Conservation (phyloP, 1,139 yeast species). For the Yamadazyma trypodendri region DNA sequence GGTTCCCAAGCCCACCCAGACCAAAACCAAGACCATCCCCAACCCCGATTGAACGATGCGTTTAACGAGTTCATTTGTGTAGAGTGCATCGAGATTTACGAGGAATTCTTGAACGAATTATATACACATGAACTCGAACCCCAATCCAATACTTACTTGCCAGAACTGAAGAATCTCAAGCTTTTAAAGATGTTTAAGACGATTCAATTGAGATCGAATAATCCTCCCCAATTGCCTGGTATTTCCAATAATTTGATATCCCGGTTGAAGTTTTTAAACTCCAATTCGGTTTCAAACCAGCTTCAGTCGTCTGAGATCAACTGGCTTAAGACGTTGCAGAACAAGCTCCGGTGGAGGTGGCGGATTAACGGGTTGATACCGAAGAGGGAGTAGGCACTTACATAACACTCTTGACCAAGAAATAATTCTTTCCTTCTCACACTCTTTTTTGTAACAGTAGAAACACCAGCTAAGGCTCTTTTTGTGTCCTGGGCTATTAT, state of each 20-base stretch:
- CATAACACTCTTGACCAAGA: too few relatives aligned
- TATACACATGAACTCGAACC: constrained; percentile 10
- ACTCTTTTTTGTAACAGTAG: too few relatives aligned
- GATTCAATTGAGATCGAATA: constrained; percentile 20
- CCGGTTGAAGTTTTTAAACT: constrained; percentile 23
- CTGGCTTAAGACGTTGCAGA: constrained; percentile 29
- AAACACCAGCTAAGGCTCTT: too few relatives aligned
- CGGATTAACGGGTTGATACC: constrained; percentile 24
- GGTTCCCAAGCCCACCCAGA: constrained; percentile 5
- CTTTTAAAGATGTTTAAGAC: constrained; percentile 24
- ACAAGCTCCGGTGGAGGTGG: constrained; percentile 35
- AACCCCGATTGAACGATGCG: constrained; percentile 8
- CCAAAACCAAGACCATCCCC: neutral
- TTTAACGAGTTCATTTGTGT: constrained; percentile 62
- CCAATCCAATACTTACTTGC: neutral
- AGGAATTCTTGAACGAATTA: constrained; percentile 44
- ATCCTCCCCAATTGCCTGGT: constrained; percentile 11
- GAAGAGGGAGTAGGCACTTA: neutral
- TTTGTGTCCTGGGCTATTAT: too few relatives aligned
- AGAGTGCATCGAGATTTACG: constrained; percentile 60
- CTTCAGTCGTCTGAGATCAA: constrained; percentile 16
- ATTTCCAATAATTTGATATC: constrained; percentile 26
- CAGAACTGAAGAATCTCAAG: constrained; percentile 16
- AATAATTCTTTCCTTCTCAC: too few relatives aligned
- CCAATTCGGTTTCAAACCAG: constrained; percentile 5